These are phyloP conservation scores for Rhodotorula kratochvilovae DNA, from an alignment of 768 basidiomycete genomes.

Conservation along the genomic window DNA sequence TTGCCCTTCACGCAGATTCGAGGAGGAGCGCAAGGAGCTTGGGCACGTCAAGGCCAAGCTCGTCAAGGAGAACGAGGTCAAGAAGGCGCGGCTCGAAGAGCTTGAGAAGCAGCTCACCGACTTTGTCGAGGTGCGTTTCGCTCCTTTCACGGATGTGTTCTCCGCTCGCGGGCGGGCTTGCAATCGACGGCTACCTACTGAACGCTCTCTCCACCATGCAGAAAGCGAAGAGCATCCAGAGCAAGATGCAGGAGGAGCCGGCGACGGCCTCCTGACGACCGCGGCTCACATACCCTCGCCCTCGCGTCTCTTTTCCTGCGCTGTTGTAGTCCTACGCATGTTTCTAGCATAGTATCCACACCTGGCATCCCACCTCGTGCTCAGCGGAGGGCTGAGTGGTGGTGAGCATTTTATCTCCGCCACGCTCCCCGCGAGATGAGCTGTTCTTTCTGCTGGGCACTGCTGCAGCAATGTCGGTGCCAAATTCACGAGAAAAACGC, in stretches of 20 bases:
- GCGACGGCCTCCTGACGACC: background rate
- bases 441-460: too few species aligned
- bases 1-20: conserved; percentile 12
- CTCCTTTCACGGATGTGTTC: background rate
- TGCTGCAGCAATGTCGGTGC: too few species aligned
- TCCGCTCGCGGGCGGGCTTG: background rate
- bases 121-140: conserved; percentile 36
- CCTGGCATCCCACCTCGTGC: too few species aligned
- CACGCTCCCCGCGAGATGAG: too few species aligned
- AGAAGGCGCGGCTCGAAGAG: conserved; percentile 66
- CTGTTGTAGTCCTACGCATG: background rate
- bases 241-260: conserved; percentile 37
- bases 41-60: conserved; percentile 68
- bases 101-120: conserved; percentile 72
- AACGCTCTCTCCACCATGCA: background rate
- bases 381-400: too few species aligned
- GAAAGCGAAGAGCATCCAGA: conserved; percentile 33
- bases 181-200: background rate
- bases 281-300: background rate
- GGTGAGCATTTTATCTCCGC: too few species aligned
- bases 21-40: conserved; percentile 56
- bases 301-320: too few species aligned
- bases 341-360: too few species aligned
- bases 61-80: conserved; percentile 71
- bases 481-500: too few species aligned